Evolutionary conservation across 2,329 filamentous ascomycete genomes (phyloP).

Genomic region (Ilyonectria destructans): DNA sequence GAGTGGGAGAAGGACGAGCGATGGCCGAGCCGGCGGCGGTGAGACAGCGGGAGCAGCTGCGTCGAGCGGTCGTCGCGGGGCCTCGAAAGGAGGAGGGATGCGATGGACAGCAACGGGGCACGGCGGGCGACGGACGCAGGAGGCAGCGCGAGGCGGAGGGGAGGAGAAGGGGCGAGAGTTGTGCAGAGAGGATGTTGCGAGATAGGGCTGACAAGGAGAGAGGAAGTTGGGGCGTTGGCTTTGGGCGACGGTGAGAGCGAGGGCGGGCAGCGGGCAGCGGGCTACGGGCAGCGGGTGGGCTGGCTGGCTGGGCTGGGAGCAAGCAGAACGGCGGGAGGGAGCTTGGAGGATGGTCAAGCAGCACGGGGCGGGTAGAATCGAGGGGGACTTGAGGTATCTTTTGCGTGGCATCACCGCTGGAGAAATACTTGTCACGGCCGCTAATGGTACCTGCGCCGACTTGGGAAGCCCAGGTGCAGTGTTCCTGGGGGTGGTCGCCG

Average conservation of each 20-base stretch:
- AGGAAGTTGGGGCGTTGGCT: slow-evolving; percentile 32
- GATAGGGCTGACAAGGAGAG: slow-evolving; percentile 50
- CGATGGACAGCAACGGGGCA: slow-evolving; percentile 34
- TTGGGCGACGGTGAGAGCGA: slow-evolving; percentile 30
- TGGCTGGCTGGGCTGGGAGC: no score
- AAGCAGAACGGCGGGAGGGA: slow-evolving; percentile 15
- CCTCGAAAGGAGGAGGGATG: slow-evolving; percentile 23
- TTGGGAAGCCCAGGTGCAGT: slow-evolving; percentile 15
- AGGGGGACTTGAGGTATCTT: slow-evolving; percentile 23
- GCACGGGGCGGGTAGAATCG: slow-evolving; percentile 25
- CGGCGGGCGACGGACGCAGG: slow-evolving; percentile 23
- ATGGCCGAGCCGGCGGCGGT: slow-evolving; percentile 47
- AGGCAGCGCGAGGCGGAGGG: slow-evolving; percentile 18
- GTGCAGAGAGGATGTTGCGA: slow-evolving; percentile 45
- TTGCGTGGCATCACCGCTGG: neutral
- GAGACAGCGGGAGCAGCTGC: slow-evolving; percentile 41
- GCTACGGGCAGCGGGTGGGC: neutral
- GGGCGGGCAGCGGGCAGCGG: slow-evolving; percentile 15
- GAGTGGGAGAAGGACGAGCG: slow-evolving; percentile 31
- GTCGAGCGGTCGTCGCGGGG: slow-evolving; percentile 33
- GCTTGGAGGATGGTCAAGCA: slow-evolving; percentile 3
- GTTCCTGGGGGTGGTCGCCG: slow-evolving; percentile 26
- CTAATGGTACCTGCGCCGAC: slow-evolving; percentile 17
- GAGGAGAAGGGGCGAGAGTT: slow-evolving; percentile 33
- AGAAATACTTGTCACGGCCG: slow-evolving; percentile 14